These are phyloP conservation scores for Phytophthora syringae DNA, from an alignment of 352 stramenopile genomes.

Conservation along the genomic window DNA sequence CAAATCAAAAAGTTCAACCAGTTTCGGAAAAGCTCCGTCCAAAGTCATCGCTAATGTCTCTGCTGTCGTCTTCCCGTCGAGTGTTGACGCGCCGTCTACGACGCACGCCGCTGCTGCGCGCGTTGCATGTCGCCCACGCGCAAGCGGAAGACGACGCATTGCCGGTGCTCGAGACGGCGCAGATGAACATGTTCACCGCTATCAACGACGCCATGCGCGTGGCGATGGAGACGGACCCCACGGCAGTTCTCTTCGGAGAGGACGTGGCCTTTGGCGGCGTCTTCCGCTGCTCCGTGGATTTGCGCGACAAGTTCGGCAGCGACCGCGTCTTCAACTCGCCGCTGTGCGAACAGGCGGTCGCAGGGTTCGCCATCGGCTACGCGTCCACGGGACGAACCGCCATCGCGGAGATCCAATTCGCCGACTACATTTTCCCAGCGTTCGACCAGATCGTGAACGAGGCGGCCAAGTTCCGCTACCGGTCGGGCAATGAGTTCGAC, in stretches of 20 bases:
- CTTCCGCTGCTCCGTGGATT: constrained; percentile 96
- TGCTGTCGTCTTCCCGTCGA: constrained; percentile 9
- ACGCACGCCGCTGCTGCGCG: not conserved
- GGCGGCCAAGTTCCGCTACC: constrained; percentile 98
- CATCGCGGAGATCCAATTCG: constrained; percentile 98
- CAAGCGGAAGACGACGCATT: constrained; percentile 29
- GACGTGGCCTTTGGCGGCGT: constrained; percentile 99
- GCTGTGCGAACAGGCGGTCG: constrained; percentile 94
- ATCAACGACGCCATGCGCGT: constrained; percentile 94
- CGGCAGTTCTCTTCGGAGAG: constrained; percentile 96
- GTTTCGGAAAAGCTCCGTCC: constrained; percentile 22
- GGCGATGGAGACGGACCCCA: constrained; percentile 90
- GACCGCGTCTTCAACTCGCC: constrained; percentile 98
- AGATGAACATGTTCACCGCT: constrained; percentile 94
- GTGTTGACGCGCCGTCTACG: constrained; percentile 6
- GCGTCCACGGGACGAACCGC: constrained; percentile 95
- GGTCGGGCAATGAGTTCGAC: constrained; percentile 98
- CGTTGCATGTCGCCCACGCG: constrained; percentile 22
- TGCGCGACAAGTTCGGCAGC: constrained; percentile 94
- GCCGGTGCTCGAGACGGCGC: constrained; percentile 52
- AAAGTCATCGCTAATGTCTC: constrained; percentile 20
- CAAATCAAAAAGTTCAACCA: constrained; percentile 14
- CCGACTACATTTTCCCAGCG: constrained; percentile 98
- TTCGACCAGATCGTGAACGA: constrained; percentile 98
- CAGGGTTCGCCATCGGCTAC: constrained; percentile 98